Base-by-base conservation (phyloP, 768 basidiomycete genomes). In the Arthromyces matolae region DNA sequence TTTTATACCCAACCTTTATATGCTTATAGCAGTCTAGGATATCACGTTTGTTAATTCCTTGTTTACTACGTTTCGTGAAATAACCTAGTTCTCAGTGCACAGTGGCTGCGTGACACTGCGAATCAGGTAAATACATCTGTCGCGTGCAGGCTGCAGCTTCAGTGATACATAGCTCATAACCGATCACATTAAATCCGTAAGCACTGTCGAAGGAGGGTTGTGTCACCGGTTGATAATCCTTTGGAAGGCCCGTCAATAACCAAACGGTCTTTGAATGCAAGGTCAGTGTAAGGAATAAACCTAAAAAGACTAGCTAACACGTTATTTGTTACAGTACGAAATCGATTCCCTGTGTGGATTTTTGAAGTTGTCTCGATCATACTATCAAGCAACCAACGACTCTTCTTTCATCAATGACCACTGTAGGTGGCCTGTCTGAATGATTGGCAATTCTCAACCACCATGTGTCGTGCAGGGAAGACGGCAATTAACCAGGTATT, bases 251-350 rank as follows among this genome's bases (percentile, higher is more conserved):
- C 4, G 77, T 89, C 18, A 65, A 88, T 55, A 80, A 83, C 47
- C 70, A 73, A 44, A 83, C 78, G 0, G 88, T 90, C 0, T 90
- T 85, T 52, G 88, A 89, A 61, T 90, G 88, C 80, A 90, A 90
- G 73, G 86, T 84, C 45, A 31, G 64, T 18, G 39, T 16, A 23
- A 34, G 29, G 33, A 27, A 25, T 8, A 32, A 10, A 5, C 20
- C 19, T 8, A 22, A 10, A 16, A 10, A 4, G 16, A 31, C 8
- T 29, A 3, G 23, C 18, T 19, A 37, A 2, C 24, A 31, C 16
- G 2, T 16, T 24, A 1, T 24, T 38, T 25, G 37, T 42, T 29
- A 27, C 46, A 86, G 84, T 90, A 87, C 56, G 88, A 90, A 61
- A 71, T 90, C 40, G 88, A 90, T 60, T 89, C 86, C 0, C 67